phyloP scores from a whole-genome alignment of 805 yeast genomes.

The Candida sanyiensis region DNA sequence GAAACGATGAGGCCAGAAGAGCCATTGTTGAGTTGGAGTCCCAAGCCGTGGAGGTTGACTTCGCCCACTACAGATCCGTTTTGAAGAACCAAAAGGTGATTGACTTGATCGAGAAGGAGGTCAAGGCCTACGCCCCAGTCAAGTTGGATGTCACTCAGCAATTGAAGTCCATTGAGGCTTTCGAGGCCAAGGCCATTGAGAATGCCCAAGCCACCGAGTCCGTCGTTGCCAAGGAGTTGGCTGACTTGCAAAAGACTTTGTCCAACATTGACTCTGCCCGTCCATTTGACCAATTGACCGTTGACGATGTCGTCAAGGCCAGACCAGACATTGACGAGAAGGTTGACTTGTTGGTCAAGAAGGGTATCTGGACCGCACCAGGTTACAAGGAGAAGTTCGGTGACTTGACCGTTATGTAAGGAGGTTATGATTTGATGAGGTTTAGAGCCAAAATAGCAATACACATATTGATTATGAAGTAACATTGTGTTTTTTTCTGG shows the following conservation, averaged over 20 bases:
- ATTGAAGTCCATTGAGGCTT: constrained; percentile 84
- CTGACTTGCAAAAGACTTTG: constrained; percentile 80
- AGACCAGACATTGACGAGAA: constrained; percentile 97
- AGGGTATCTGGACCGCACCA: constrained; percentile 97
- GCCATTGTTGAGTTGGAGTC: constrained; percentile 61
- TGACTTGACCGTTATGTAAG: constrained; percentile 82
- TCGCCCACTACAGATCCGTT: constrained; percentile 67
- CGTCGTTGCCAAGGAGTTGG: constrained; percentile 80
- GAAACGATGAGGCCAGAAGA: constrained; percentile 96
- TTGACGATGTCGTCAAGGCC: constrained; percentile 90
- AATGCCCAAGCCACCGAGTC: constrained; percentile 92
- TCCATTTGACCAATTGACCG: constrained; percentile 95
- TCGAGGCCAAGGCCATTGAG: constrained; percentile 91
- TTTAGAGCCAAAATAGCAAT: constrained; percentile 6
- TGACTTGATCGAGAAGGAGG: constrained; percentile 73
- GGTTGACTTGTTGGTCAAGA: constrained; percentile 89
- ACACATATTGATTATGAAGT: constrained; percentile 20
- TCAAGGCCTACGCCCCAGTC: constrained; percentile 72
- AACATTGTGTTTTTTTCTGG: too few relatives aligned
- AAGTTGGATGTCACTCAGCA: constrained; percentile 85
- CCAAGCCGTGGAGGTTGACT: constrained; percentile 77
- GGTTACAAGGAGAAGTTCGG: constrained; percentile 99
- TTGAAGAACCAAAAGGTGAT: constrained; percentile 80
- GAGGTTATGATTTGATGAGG: constrained; percentile 10
- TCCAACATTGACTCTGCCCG: constrained; percentile 94